Evolutionary conservation across 352 stramenopile genomes (phyloP).

Genomic region (Globisporangium cystogenes): DNA sequence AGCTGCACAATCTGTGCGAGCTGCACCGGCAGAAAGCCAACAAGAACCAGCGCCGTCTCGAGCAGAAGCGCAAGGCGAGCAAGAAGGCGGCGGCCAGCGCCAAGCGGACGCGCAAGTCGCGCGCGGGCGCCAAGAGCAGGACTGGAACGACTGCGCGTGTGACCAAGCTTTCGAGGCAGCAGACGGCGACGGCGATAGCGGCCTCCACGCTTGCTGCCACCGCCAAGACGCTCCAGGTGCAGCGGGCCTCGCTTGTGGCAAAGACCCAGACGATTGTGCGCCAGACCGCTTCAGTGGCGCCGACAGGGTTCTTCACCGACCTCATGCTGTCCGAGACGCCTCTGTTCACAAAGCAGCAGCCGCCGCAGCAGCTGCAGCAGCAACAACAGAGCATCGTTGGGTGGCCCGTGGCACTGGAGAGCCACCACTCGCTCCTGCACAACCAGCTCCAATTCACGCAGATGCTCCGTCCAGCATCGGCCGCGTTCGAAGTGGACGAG

Average conservation of each 20-base stretch:
- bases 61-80: conserved; percentile 24
- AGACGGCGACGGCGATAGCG: neutral
- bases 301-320: conserved; percentile 14
- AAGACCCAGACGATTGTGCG: neutral
- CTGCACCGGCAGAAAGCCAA: conserved; percentile 47
- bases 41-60: conserved; percentile 40
- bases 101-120: conserved; percentile 10
- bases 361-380: neutral
- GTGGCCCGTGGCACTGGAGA: neutral
- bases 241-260: neutral
- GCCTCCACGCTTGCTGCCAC: neutral
- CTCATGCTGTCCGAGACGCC: conserved; percentile 10
- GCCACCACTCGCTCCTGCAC: neutral
- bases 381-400: neutral
- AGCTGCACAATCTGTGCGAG: conserved; percentile 48
- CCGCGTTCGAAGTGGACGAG: neutral
- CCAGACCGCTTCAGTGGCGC: neutral
- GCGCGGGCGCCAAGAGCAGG: conserved; percentile 1
- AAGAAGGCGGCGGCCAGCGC: conserved; percentile 7
- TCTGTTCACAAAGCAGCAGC: conserved; percentile 3
- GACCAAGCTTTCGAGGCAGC: neutral
- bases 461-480: neutral
- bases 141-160: neutral
- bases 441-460: neutral
- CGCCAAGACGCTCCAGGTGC: neutral